Evolutionary conservation across 108 stramenopile species (phyloP).

Genomic region (Skeletonema potamos): DNA sequence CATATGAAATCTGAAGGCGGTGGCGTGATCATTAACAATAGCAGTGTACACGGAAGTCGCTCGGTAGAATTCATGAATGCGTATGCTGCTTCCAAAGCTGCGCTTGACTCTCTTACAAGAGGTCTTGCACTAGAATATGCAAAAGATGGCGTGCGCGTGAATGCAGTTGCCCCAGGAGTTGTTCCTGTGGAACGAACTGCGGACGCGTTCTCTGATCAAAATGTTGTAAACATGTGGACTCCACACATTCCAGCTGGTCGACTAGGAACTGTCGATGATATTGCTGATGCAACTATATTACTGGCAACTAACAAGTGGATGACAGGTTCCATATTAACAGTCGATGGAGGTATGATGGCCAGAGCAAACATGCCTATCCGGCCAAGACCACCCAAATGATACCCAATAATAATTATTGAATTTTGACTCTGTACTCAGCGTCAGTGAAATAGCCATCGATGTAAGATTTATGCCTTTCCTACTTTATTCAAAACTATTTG

Average conservation of each 20-base stretch:
- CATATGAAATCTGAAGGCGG: conserved; percentile 43
- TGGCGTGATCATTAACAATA: conserved; percentile 61
- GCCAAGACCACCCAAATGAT: conserved; percentile 33
- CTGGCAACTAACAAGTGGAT: conserved; percentile 66
- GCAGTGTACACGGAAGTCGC: conserved; percentile 57
- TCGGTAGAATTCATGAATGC: conserved; percentile 66
- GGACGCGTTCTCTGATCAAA: conserved; percentile 27
- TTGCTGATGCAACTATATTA: conserved; percentile 51
- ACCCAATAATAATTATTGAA: too few species aligned
- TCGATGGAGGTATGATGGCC: conserved; percentile 71
- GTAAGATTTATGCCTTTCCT: too few species aligned
- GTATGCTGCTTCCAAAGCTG: conserved; percentile 64
- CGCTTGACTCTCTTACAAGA: conserved; percentile 54
- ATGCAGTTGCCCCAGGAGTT: conserved; percentile 63
- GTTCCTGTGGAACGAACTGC: conserved; percentile 65
- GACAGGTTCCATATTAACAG: conserved; percentile 56
- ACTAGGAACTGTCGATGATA: conserved; percentile 58
- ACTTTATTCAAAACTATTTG: too few species aligned
- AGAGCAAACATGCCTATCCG: conserved; percentile 59
- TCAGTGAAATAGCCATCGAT: too few species aligned
- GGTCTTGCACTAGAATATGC: conserved; percentile 58
- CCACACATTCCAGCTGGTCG: conserved; percentile 45
- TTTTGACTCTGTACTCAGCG: too few species aligned
- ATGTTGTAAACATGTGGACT: conserved; percentile 45
- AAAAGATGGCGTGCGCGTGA: conserved; percentile 46